Conservation (phyloP, 768 basidiomycete species). For the Tephrocybe sp. region DNA sequence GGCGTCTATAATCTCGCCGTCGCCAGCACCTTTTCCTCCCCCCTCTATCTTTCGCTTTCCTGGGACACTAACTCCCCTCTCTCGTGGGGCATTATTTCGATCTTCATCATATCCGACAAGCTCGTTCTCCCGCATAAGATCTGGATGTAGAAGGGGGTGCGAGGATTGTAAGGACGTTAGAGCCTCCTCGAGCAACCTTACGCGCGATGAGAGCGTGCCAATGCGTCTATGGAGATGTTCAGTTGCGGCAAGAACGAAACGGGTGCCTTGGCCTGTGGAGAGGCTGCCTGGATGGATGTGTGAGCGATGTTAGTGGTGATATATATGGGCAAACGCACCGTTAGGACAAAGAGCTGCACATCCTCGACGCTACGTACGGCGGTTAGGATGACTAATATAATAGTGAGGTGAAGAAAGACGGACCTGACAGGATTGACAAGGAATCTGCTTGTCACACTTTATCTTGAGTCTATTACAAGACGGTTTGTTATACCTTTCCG, state of each 20-base stretch:
- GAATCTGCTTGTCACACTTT: constrained; percentile 80
- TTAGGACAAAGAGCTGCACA: constrained; percentile 73
- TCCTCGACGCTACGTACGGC: constrained; percentile 48
- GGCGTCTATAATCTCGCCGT: constrained; percentile 37
- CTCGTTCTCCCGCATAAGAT: constrained; percentile 33
- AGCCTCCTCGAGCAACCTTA: constrained; percentile 55
- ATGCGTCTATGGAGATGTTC: constrained; percentile 63
- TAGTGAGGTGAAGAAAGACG: constrained; percentile 30
- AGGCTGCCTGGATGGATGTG: constrained; percentile 43
- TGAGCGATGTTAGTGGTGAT: constrained; percentile 4
- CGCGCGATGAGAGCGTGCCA: constrained; percentile 47
- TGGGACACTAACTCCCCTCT: constrained; percentile 20
- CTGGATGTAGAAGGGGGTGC: constrained; percentile 60
- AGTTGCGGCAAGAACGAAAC: constrained; percentile 64
- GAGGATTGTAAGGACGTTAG: constrained; percentile 48
- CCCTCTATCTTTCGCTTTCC: constrained; percentile 15
- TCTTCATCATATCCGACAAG: too few relatives aligned
- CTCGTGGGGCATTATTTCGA: too few relatives aligned
- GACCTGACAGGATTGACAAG: constrained; percentile 75
- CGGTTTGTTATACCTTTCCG: constrained; percentile 12
- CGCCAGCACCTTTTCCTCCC: neutral
- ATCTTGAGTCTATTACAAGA: constrained; percentile 56
- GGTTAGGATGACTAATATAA: neutral
- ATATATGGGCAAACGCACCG: constrained; percentile 34
- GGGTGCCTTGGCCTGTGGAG: constrained; percentile 77